These are phyloP conservation scores for Climacium dendroides DNA, from an alignment of 225 moss, liverwort and hornwort genomes.

Conservation along the genomic window DNA sequence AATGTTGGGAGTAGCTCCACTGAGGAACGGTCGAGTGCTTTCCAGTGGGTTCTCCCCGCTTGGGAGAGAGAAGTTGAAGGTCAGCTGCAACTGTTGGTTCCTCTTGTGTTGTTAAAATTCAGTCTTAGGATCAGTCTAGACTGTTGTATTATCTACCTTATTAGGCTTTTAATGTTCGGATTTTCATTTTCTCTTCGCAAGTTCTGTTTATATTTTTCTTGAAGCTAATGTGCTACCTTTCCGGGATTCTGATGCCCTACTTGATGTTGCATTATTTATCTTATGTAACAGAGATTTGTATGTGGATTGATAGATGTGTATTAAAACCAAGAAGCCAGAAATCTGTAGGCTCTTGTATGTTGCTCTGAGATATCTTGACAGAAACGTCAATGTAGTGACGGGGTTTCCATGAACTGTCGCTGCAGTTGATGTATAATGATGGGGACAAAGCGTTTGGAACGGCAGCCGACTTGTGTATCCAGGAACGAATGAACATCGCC, in stretches of 20 bases:
- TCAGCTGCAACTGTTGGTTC: not conserved
- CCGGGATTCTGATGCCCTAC: not conserved
- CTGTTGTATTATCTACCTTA: not conserved
- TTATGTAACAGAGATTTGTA: not conserved
- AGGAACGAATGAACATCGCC: conserved; percentile 95
- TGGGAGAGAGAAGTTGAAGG: conserved; percentile 93
- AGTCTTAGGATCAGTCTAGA: not conserved
- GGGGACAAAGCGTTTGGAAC: conserved; percentile 98
- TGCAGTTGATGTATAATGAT: conserved; percentile 96
- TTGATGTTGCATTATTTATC: not conserved
- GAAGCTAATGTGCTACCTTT: not conserved
- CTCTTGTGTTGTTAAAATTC: not conserved
- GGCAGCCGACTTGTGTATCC: conserved; percentile 77
- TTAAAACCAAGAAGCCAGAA: not conserved
- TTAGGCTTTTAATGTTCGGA: not conserved
- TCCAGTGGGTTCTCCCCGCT: conserved; percentile 86
- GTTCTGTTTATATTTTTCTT: not conserved
- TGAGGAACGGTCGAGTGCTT: conserved; percentile 88
- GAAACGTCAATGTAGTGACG: not conserved
- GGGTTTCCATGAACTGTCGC: not conserved
- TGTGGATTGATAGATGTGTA: not conserved
- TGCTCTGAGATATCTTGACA: not conserved
- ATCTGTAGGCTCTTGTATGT: not conserved
- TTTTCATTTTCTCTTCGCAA: not conserved
- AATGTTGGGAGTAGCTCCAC: conserved; percentile 97